Conservation (phyloP, 2,329 filamentous ascomycete genomes). For the Thielaviopsis ethacetica region DNA sequence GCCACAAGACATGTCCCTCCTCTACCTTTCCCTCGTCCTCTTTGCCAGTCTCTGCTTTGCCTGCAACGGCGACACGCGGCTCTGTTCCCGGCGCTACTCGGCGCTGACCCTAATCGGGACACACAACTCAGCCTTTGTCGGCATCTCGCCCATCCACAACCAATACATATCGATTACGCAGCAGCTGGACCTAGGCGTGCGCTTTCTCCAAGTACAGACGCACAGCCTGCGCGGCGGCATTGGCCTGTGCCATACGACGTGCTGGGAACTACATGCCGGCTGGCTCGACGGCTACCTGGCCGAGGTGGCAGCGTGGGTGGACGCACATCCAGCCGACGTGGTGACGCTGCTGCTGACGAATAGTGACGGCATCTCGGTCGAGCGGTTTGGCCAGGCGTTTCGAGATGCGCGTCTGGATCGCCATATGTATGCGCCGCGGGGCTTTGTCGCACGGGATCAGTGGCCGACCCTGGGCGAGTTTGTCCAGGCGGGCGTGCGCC, state of each 20-base stretch:
- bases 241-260: slow-evolving; percentile 49
- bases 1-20: not conserved
- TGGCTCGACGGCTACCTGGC: slow-evolving; percentile 36
- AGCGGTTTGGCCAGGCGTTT: slow-evolving; percentile 39
- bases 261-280: slow-evolving; percentile 41
- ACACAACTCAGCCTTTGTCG: slow-evolving; percentile 50
- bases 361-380: slow-evolving; percentile 37
- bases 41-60: not conserved
- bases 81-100: slow-evolving; percentile 41
- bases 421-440: slow-evolving; percentile 37
- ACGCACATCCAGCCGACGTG: slow-evolving; percentile 41
- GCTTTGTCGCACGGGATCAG: slow-evolving; percentile 25
- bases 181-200: slow-evolving; percentile 45
- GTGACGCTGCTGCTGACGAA: slow-evolving; percentile 49
- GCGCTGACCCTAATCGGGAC: slow-evolving; percentile 45
- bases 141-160: slow-evolving; percentile 35
- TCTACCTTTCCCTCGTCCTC: not conserved
- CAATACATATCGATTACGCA: slow-evolving; percentile 41
- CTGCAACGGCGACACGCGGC: slow-evolving; percentile 42
- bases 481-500: slow-evolving; percentile 43
- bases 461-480: slow-evolving; percentile 57
- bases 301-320: slow-evolving; percentile 44
- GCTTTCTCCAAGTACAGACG: slow-evolving; percentile 48
- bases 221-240: slow-evolving; percentile 35
- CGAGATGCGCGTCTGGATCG: slow-evolving; percentile 35